Base-by-base conservation (phyloP, 1,284 basidiomycete species). In the Salmacisia buchloeana region DNA sequence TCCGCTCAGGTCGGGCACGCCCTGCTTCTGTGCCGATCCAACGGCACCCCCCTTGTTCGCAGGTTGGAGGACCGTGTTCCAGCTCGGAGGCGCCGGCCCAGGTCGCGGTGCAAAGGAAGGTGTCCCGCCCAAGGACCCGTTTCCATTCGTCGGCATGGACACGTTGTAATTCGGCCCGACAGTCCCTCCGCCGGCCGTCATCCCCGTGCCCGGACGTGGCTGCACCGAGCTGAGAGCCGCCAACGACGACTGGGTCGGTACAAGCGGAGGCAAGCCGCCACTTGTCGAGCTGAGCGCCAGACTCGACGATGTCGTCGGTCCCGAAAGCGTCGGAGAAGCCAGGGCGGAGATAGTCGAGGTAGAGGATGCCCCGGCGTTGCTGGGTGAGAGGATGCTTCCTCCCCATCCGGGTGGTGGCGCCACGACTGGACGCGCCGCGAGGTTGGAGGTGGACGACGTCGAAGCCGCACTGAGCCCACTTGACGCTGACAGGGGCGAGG, bases 121-220 rank as follows among this genome's bases (percentile, higher is more conserved):
- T n/a, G n/a, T n/a, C n/a, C n/a, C 29, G 10, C 15, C 10, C 2
- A 25, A 33, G 9, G 25, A 18, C 6, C 46, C 29, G 6, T 52
- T 52, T 2, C 46, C 46, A 31, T 27, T 54, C 15, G 29, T 54
- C 2, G 68, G 45, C 0, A 73, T 62, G 15, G 59, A 58, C 67
- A 75, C 68, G 62, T 70, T 75, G 65, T 75, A 75, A 43, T 75
- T 75, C n/a, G 73, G 67, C 1, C 68, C 73, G 13, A 38, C 46
- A 1, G 49, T 60, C 0, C 35, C n/a, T 34, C 60, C 12, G n/a
- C 9, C 36, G 23, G 49, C 15, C n/a, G n/a, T n/a, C n/a, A n/a
- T n/a, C n/a, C n/a, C n/a, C n/a, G n/a, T n/a, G n/a, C 15, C 43
- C 25, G 52, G 38, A 21, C 27, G 15, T 56, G 39, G 18, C 21